Conservation (phyloP, 164 flowering plant genomes). For the Echeveria elegans region DNA sequence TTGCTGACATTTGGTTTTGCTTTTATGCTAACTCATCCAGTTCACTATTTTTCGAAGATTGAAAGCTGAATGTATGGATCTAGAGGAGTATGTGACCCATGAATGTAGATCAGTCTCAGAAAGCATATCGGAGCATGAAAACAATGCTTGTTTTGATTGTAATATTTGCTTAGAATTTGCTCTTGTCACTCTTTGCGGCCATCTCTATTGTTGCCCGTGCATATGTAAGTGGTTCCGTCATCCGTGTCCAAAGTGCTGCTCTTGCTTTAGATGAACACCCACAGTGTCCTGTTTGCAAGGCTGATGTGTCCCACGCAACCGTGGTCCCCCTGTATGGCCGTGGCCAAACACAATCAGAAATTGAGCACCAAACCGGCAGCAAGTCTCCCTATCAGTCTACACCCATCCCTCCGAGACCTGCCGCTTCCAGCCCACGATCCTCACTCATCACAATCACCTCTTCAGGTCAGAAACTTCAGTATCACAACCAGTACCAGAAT, state of each 20-base stretch:
- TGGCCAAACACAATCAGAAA: slow-evolving; percentile 19
- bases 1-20: too few species aligned
- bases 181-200: slow-evolving; percentile 59
- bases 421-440: slow-evolving; percentile 21
- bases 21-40: neutral
- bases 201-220: slow-evolving; percentile 71
- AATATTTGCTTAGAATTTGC: slow-evolving; percentile 56
- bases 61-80: neutral
- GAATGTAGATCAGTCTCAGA: slow-evolving; percentile 5
- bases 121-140: slow-evolving; percentile 13
- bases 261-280: slow-evolving; percentile 34
- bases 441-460: slow-evolving; percentile 10
- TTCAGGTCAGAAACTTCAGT: slow-evolving; percentile 23
- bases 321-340: slow-evolving; percentile 57
- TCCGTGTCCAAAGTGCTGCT: slow-evolving; percentile 34
- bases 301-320: slow-evolving; percentile 37
- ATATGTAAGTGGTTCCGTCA: slow-evolving; percentile 56
- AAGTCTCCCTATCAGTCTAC: slow-evolving; percentile 13
- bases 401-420: slow-evolving; percentile 39
- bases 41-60: neutral
- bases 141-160: slow-evolving; percentile 45
- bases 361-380: slow-evolving; percentile 15
- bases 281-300: slow-evolving; percentile 64
- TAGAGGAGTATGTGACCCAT: slow-evolving; percentile 2
- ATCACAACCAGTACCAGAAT: slow-evolving; percentile 26